Base-by-base conservation (phyloP, 2,329 filamentous ascomycete genomes). In the Fusarium tricinctum region DNA sequence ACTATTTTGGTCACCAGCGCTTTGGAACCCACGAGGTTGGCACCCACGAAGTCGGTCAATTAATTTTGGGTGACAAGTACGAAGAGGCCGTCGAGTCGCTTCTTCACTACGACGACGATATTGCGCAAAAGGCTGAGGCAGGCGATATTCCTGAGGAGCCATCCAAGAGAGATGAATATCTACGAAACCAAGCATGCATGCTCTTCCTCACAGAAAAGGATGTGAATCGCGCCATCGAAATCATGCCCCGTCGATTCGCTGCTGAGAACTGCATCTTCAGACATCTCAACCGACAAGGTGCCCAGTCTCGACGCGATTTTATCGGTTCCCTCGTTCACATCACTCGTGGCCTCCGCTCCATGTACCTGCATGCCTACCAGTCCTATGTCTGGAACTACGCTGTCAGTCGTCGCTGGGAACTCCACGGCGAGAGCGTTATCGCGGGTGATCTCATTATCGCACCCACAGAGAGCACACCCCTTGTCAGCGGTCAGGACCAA, bases 311-410 rank as follows among this genome's bases (percentile, higher is more conserved):
- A 39, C 86, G 85, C 43, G 95, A 99, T 79, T 96, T 88, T 77
- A 85, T 92, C 62, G 94, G 94, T 23, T 93, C 96, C 1, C 80
- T 99, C 51, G 87, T 91, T 75, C 86, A 87, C 54, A 94, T 99
- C 66, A 92, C 91, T 23, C 87, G 94, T 19, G 93, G 92, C 48
- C 84, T 98, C 73, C 88, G 94, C 43, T 88, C 93, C 60, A 97
- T 99, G 92, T 99, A 98, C 77, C 90, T 97, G 17, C 96, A 99
- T 78, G 95, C 96, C 7, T 98, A 97, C 80, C 96, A 99, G 78
- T 97, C 92, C 8, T 87, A 94, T 38, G 90, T 99, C 10, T 99
- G 95, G 95, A 99, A 99, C 81, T 88, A 89, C 70, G 92, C 89
- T 14, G 92, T 89, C 3, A 93, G 92, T 69, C 89, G 91, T 72